A percentile compares a stretch with the other conserved stretches of the same genome.
Evolutionary conservation across 208 protist species (phyloP).

Genomic region (Trypanosoma cruzi): DNA sequence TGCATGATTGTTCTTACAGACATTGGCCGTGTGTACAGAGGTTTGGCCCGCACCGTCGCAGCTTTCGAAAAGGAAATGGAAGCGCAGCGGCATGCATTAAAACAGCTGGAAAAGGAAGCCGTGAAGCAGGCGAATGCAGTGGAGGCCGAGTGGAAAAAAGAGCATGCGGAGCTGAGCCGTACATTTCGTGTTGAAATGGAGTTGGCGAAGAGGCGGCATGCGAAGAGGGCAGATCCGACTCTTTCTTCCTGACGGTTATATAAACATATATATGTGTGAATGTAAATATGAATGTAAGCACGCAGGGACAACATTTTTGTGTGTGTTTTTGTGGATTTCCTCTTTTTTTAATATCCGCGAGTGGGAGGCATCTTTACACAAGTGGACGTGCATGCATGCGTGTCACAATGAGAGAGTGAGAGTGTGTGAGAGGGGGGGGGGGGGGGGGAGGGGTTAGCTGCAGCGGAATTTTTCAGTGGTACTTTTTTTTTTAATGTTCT

Average conservation of each 20-base stretch:
- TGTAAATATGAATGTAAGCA: background rate
- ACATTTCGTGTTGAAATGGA: background rate
- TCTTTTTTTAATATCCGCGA: too few species aligned
- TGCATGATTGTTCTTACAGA: constrained; percentile 20
- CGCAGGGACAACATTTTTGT: too few species aligned
- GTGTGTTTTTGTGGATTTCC: too few species aligned
- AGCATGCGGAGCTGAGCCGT: constrained; percentile 25
- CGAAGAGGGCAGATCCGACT: background rate
- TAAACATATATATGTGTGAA: background rate
- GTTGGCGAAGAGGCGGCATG: background rate
- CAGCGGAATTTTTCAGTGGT: too few species aligned
- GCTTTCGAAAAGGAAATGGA: background rate
- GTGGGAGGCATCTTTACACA: too few species aligned
- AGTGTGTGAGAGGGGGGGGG: too few species aligned
- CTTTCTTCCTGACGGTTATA: background rate
- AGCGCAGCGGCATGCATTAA: background rate
- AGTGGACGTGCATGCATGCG: too few species aligned
- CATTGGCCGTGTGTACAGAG: constrained; percentile 25
- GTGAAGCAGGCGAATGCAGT: constrained; percentile 34
- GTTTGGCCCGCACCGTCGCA: constrained; percentile 3
- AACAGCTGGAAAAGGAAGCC: constrained; percentile 40
- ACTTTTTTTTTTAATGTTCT: too few species aligned
- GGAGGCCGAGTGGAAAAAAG: constrained; percentile 40
- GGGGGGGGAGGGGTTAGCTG: too few species aligned
- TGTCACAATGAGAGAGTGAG: too few species aligned